These are phyloP conservation scores for Globisporangium spinosum DNA, from an alignment of 352 stramenopile genomes.

Conservation along the genomic window DNA sequence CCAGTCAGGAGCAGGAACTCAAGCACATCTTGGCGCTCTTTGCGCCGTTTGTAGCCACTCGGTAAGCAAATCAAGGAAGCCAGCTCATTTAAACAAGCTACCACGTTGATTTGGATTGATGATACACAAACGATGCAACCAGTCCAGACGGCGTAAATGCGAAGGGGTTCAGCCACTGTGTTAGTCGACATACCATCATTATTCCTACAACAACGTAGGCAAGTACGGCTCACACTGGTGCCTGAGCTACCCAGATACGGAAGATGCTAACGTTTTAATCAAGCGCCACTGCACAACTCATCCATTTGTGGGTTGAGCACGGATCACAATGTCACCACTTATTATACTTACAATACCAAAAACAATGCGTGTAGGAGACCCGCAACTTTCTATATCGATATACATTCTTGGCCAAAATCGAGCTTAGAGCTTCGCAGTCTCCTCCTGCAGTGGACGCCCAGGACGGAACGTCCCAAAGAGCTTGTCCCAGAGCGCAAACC, in stretches of 20 bases:
- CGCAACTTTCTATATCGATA: not conserved
- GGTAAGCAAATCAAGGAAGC: not conserved
- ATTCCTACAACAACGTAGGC: too few relatives aligned
- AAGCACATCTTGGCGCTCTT: constrained; percentile 42
- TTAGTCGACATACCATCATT: too few relatives aligned
- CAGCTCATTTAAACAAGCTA: not conserved
- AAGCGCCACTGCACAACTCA: not conserved
- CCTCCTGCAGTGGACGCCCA: constrained; percentile 7
- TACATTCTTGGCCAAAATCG: not conserved
- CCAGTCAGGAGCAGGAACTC: constrained; percentile 46
- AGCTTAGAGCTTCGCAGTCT: not conserved
- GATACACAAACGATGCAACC: not conserved
- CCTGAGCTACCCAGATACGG: too few relatives aligned
- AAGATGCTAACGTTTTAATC: too few relatives aligned
- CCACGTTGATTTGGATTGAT: not conserved
- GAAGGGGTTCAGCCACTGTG: not conserved
- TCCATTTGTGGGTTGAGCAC: not conserved
- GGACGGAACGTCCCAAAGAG: constrained; percentile 75
- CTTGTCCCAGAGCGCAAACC: constrained; percentile 86
- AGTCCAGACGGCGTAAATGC: not conserved
- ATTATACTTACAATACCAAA: not conserved
- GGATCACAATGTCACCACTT: not conserved
- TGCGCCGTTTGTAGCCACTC: constrained; percentile 22
- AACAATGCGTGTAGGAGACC: not conserved
- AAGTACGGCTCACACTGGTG: too few relatives aligned